A percentile compares a stretch with the other conserved stretches of the same genome.
These are phyloP conservation scores for Canna indica DNA, from an alignment of 176 grass and related monocot genomes.

Conservation along the genomic window DNA sequence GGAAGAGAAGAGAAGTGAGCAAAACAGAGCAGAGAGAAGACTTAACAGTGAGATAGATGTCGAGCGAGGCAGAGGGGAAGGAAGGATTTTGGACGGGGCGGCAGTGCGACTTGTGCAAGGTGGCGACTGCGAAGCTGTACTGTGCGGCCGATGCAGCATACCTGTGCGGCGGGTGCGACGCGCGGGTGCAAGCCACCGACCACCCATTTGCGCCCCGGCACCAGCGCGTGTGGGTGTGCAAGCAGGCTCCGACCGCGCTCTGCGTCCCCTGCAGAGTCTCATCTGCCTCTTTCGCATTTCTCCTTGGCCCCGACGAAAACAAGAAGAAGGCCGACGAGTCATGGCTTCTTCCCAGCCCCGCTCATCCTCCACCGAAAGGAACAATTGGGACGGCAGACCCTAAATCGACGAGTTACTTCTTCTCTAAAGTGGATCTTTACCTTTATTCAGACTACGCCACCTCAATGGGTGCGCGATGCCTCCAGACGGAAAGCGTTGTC, in stretches of 20 bases:
- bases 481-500: slow-evolving; percentile 3
- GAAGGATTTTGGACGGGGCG: not conserved
- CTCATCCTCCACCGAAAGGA: not conserved
- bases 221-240: slow-evolving; percentile 32
- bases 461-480: not conserved
- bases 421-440: slow-evolving; percentile 8
- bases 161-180: slow-evolving; percentile 6
- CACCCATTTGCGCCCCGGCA: slow-evolving; percentile 1
- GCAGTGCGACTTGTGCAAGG: slow-evolving; percentile 14
- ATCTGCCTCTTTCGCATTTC: not conserved
- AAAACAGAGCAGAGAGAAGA: too few species aligned
- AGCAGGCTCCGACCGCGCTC: not conserved
- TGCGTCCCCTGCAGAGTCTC: slow-evolving; percentile 32
- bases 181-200: not conserved
- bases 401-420: not conserved
- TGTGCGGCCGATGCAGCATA: slow-evolving; percentile 1
- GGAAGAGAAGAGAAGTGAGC: not conserved
- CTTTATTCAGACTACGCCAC: not conserved
- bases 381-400: not conserved
- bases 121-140: not conserved
- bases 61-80: not conserved
- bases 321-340: not conserved
- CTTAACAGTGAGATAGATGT: not conserved
- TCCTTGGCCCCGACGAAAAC: not conserved
- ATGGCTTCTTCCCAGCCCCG: not conserved